Evolutionary conservation across 306 rosid species (phyloP), one percentile per base, ranked within the genome.

Genomic region (Quercus berberidifolia): DNA sequence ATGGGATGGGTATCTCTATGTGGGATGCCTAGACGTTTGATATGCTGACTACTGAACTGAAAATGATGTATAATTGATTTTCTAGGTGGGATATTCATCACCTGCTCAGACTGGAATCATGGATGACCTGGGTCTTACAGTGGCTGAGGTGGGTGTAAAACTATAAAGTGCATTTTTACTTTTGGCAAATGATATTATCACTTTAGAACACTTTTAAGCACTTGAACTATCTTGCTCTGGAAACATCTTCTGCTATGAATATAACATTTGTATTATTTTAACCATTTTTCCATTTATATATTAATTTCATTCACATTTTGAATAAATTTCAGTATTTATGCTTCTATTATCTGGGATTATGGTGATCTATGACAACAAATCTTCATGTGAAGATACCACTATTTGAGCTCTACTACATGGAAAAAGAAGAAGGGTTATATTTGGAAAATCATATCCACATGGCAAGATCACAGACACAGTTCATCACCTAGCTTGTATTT

Each of bases 11-110:
- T 49, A 57, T 56, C 35, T 58, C 38, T 55, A 18, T 73, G 59
- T 64, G 70, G 43, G 20, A 7, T 52, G 31, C 23, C 23, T 51
- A 57, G 60, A 38, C 35, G 70, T 71, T 14, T 9, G 64, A 57
- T 80, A 58, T 57, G n/a, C 73, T 57, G 30, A 58, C 21, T 33
- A 54, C 52, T n/a, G n/a, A 9, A 15, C 15, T 43, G 71, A 54
- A 13, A 19, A 2, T 2, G 51, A 13, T 6, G n/a, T 60, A 18
- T 84, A 64, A 73, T 18, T 58, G 74, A 17, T 65, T 75, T 92
- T 82, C 49, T 85, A 94, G 97, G 82, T 94, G 51, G 98, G 97
- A 33, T 94, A 94, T 80, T 94, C 98, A 6, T 92, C 97, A 10
- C 98, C 98, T 69, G 78, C 92, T 87, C 87, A 91, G 81, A 74